Evolutionary conservation across 345 rosid genomes (phyloP).

Genomic region (Gossypium raimondii): DNA sequence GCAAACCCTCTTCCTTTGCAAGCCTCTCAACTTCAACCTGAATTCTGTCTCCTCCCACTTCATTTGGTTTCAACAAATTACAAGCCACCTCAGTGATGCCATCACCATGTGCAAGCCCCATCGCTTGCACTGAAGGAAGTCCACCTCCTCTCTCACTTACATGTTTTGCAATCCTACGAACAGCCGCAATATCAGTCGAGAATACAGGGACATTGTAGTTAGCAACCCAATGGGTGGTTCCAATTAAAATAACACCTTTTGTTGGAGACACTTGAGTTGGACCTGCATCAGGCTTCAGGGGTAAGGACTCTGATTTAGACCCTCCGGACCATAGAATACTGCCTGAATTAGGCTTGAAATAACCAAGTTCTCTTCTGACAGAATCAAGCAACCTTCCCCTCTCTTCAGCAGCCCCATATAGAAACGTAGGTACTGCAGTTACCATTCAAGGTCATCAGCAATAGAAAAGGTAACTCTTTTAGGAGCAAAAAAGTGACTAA

Average conservation of each 20-base stretch:
- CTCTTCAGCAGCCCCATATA: conserved; percentile 69
- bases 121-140: conserved; percentile 79
- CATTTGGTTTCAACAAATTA: conserved; percentile 72
- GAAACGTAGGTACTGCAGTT: conserved; percentile 71
- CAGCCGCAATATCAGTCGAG: conserved; percentile 47
- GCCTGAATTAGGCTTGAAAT: conserved; percentile 66
- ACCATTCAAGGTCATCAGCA: conserved; percentile 21
- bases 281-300: conserved; percentile 65
- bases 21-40: conserved; percentile 68
- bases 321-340: conserved; percentile 78
- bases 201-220: conserved; percentile 79
- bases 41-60: conserved; percentile 67
- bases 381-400: conserved; percentile 68
- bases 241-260: conserved; percentile 63
- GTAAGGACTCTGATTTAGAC: conserved; percentile 36
- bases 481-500: background rate
- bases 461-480: background rate
- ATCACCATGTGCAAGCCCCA: conserved; percentile 73
- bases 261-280: conserved; percentile 48
- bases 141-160: conserved; percentile 83
- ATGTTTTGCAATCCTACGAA: conserved; percentile 56
- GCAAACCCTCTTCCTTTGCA: conserved; percentile 50
- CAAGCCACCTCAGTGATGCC: conserved; percentile 77
- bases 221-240: conserved; percentile 79
- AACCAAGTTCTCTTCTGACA: conserved; percentile 79